A percentile compares a stretch with the other conserved stretches of the same genome.
phyloP scores from a whole-genome alignment of 768 basidiomycete species.

The Pleurotus ostreatus region DNA sequence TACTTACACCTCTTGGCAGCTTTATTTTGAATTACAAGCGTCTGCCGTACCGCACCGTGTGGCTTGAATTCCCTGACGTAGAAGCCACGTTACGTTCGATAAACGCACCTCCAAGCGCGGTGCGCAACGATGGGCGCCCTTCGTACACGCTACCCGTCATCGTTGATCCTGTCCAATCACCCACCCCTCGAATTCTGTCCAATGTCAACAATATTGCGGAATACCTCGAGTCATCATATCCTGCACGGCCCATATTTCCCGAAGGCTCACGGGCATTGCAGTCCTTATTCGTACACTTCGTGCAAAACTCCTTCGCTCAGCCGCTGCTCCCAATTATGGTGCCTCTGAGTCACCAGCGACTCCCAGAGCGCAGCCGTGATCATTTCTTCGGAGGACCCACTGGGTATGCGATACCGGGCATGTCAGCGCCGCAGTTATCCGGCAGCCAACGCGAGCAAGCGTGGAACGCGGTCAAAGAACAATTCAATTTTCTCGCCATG shows the following conservation, averaged over 20 bases:
- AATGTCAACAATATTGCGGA: constrained; percentile 63
- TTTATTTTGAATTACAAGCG: constrained; percentile 78
- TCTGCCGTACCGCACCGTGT: constrained; percentile 63
- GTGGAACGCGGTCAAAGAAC: constrained; percentile 61
- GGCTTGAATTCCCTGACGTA: constrained; percentile 69
- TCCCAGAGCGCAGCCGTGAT: constrained; percentile 51
- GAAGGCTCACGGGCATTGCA: constrained; percentile 68
- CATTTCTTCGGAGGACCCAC: constrained; percentile 35
- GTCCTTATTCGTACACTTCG: constrained; percentile 63
- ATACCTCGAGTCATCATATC: constrained; percentile 66
- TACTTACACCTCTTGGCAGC: constrained; percentile 25
- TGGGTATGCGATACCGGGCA: constrained; percentile 10
- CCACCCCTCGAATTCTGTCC: constrained; percentile 49
- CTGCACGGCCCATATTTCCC: constrained; percentile 67
- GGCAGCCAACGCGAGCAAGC: constrained; percentile 55
- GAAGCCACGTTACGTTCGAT: constrained; percentile 56
- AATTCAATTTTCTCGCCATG: constrained; percentile 60
- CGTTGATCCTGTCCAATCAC: constrained; percentile 49
- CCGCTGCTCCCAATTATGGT: constrained; percentile 69
- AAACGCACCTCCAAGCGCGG: constrained; percentile 53
- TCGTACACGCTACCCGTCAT: constrained; percentile 71
- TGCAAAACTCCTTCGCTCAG: constrained; percentile 61
- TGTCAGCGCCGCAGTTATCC: constrained; percentile 14
- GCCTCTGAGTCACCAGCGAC: constrained; percentile 58
- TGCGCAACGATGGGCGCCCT: constrained; percentile 52